Evolutionary conservation across 1,139 yeast genomes (phyloP).

Genomic region (Geotrichum siamense): DNA sequence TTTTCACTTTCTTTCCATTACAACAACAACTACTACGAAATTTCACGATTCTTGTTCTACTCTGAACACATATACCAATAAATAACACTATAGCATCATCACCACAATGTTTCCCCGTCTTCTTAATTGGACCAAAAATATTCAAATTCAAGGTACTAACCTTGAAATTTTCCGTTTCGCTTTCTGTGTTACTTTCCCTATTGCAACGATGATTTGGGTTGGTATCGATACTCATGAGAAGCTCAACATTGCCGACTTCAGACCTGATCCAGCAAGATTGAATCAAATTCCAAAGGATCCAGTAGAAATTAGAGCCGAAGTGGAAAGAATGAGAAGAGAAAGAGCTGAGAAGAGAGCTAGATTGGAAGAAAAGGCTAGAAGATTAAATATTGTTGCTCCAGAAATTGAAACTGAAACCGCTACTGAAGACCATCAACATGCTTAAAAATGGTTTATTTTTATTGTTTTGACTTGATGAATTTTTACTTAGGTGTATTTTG

Average conservation of each 20-base stretch:
- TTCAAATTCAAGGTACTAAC: slow-evolving; percentile 19
- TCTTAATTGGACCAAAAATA: slow-evolving; percentile 7
- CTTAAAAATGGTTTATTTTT: too few relatives aligned
- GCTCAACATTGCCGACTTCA: slow-evolving; percentile 88
- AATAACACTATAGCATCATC: neutral
- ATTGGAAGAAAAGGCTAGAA: slow-evolving; percentile 64
- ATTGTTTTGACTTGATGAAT: too few relatives aligned
- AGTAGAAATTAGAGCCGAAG: slow-evolving; percentile 82
- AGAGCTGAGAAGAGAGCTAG: slow-evolving; percentile 64
- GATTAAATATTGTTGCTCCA: slow-evolving; percentile 32
- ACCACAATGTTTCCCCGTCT: slow-evolving; percentile 1
- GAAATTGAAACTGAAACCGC: neutral
- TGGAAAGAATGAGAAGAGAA: slow-evolving; percentile 75
- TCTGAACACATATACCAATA: neutral
- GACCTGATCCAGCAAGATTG: slow-evolving; percentile 93
- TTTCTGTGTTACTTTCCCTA: slow-evolving; percentile 78
- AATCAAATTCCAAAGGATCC: slow-evolving; percentile 91
- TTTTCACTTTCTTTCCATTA: neutral
- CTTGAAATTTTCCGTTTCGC: slow-evolving; percentile 46
- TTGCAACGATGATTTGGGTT: slow-evolving; percentile 82
- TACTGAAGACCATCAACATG: neutral
- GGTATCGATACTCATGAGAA: slow-evolving; percentile 85
- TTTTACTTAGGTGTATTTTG: too few relatives aligned
- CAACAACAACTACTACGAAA: neutral
- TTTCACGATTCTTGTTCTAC: neutral